Evolutionary conservation across 352 stramenopile genomes (phyloP).

Genomic region (Saprolegnia parasitica): DNA sequence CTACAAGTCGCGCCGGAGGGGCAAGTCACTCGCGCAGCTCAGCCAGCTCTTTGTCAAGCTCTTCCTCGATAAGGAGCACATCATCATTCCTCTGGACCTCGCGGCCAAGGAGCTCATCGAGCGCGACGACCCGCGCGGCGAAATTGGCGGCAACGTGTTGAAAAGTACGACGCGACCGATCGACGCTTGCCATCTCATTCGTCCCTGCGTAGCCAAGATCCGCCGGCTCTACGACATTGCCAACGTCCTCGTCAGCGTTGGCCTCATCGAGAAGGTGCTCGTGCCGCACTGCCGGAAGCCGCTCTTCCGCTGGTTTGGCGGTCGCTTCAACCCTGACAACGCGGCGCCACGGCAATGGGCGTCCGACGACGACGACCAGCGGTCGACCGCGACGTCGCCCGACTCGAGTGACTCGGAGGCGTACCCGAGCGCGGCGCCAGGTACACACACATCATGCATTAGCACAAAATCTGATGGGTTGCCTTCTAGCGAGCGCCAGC

Average conservation of each 20-base stretch:
- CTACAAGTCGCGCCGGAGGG: constrained; percentile 57
- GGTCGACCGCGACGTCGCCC: neutral
- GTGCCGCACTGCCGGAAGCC: constrained; percentile 77
- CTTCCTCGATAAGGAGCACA: constrained; percentile 89
- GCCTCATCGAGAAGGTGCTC: constrained; percentile 88
- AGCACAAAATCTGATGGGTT: too few species aligned
- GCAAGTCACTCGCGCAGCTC: constrained; percentile 87
- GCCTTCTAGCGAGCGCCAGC: neutral
- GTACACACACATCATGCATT: neutral
- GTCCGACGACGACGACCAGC: constrained; percentile 17
- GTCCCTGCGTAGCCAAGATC: constrained; percentile 91
- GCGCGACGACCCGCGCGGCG: constrained; percentile 46
- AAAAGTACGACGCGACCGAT: too few species aligned
- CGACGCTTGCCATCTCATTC: too few species aligned
- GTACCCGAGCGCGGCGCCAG: neutral
- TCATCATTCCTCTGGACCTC: constrained; percentile 90
- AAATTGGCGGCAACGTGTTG: constrained; percentile 40
- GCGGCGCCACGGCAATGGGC: constrained; percentile 10
- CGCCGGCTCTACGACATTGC: constrained; percentile 96
- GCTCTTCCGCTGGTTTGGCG: constrained; percentile 65
- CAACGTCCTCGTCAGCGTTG: constrained; percentile 92
- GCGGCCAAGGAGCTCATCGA: constrained; percentile 92
- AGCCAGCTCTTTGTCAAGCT: constrained; percentile 95
- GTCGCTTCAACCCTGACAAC: constrained; percentile 26
- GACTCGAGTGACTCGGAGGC: constrained; percentile 27